phyloP scores from a whole-genome alignment of 2,329 filamentous ascomycete genomes.

The Aspergillus caelatus region DNA sequence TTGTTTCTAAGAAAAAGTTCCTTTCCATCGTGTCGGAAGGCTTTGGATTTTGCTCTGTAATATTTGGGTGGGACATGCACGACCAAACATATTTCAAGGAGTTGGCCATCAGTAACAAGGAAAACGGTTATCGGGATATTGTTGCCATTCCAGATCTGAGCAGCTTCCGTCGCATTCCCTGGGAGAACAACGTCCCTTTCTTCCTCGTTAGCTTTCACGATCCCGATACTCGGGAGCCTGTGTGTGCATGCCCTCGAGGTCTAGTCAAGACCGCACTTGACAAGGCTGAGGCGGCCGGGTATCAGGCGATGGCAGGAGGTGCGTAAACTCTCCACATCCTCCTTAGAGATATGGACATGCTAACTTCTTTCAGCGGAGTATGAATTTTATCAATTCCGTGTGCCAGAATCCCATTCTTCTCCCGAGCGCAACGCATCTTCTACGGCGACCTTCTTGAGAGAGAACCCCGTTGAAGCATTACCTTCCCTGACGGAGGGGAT shows the following conservation, averaged over 20 bases:
- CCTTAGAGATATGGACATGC: not conserved
- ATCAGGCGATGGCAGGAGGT: slow-evolving; percentile 89
- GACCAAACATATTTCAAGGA: slow-evolving; percentile 86
- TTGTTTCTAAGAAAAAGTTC: slow-evolving; percentile 92
- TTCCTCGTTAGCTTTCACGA: slow-evolving; percentile 84
- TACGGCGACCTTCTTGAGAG: slow-evolving; percentile 72
- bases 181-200: slow-evolving; percentile 85
- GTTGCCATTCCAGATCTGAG: slow-evolving; percentile 78
- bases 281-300: slow-evolving; percentile 69
- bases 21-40: slow-evolving; percentile 76
- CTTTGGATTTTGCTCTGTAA: slow-evolving; percentile 91
- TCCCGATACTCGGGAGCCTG: slow-evolving; percentile 70
- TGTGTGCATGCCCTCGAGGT: slow-evolving; percentile 79
- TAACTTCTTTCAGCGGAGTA: slow-evolving; percentile 71
- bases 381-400: slow-evolving; percentile 90
- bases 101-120: slow-evolving; percentile 82
- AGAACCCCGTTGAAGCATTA: slow-evolving; percentile 72
- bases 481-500: slow-evolving; percentile 87
- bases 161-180: slow-evolving; percentile 82
- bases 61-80: slow-evolving; percentile 98
- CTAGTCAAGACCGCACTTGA: slow-evolving; percentile 69
- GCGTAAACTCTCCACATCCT: slow-evolving; percentile 35
- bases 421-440: slow-evolving; percentile 65
- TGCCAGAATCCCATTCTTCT: slow-evolving; percentile 56
- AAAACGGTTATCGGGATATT: slow-evolving; percentile 86